These are phyloP conservation scores for Teunomyces stri DNA, from an alignment of 805 yeast species.

Conservation along the genomic window DNA sequence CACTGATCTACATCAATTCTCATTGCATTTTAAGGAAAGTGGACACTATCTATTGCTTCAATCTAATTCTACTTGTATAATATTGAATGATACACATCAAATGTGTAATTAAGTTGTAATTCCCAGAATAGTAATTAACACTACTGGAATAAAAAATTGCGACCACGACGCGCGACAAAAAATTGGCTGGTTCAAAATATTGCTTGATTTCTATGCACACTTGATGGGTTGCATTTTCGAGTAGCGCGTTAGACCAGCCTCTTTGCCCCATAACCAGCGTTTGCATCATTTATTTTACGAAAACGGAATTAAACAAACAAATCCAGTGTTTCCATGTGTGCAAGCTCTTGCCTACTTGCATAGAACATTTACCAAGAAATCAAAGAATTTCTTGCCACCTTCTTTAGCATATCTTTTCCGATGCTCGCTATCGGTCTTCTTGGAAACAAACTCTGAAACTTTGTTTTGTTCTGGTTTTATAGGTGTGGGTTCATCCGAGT, in stretches of 20 bases:
- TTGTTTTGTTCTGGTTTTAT: slow-evolving; percentile 20
- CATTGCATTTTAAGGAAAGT: too few relatives aligned
- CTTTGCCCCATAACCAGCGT: neutral
- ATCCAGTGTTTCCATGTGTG: neutral
- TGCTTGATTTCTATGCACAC: neutral
- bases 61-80: neutral
- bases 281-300: neutral
- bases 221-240: neutral
- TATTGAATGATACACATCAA: neutral
- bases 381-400: slow-evolving; percentile 11
- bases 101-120: neutral
- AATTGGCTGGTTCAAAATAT: neutral
- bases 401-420: slow-evolving; percentile 35
- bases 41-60: too few relatives aligned
- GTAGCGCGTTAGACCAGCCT: neutral
- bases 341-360: neutral
- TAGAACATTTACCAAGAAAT: slow-evolving; percentile 4
- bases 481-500: slow-evolving; percentile 35
- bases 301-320: neutral
- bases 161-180: neutral
- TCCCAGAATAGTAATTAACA: neutral
- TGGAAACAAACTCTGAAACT: slow-evolving; percentile 24
- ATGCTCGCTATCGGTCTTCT: slow-evolving; percentile 24
- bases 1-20: neutral
- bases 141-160: neutral